Conservation (phyloP, 2,329 filamentous ascomycete genomes). For the Mycosphaerelloides madeirae region DNA sequence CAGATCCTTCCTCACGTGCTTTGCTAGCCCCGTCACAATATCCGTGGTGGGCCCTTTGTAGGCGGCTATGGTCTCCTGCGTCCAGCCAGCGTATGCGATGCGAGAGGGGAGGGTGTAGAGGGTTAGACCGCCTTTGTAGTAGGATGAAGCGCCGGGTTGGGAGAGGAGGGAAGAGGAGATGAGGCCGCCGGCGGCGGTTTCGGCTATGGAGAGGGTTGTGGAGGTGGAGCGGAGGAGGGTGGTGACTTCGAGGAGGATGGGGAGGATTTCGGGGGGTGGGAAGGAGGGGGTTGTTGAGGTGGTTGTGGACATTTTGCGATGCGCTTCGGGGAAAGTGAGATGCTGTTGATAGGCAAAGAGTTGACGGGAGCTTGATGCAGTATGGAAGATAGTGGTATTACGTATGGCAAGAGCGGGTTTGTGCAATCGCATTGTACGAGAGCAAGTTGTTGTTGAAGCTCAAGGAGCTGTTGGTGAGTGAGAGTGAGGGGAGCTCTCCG, state of each 20-base stretch:
- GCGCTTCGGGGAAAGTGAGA: background rate
- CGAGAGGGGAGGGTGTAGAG: slow-evolving; percentile 57
- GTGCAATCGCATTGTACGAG: too few relatives aligned
- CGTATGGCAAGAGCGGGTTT: too few relatives aligned
- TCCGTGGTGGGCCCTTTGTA: slow-evolving; percentile 58
- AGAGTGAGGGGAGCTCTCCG: too few relatives aligned
- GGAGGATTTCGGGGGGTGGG: slow-evolving; percentile 39
- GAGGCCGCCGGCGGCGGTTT: slow-evolving; percentile 61
- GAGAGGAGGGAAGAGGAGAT: slow-evolving; percentile 57
- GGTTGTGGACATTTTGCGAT: slow-evolving; percentile 11
- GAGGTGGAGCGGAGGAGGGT: slow-evolving; percentile 50
- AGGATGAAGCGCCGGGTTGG: slow-evolving; percentile 52
- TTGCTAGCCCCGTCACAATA: slow-evolving; percentile 54
- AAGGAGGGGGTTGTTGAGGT: slow-evolving; percentile 26
- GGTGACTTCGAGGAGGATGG: slow-evolving; percentile 48
- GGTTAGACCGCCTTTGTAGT: slow-evolving; percentile 60
- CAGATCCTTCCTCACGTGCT: slow-evolving; percentile 52
- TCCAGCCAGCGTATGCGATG: slow-evolving; percentile 59
- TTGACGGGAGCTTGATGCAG: too few relatives aligned
- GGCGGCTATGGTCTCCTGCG: slow-evolving; percentile 44
- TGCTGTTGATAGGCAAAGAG: background rate
- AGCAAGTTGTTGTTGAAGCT: too few relatives aligned
- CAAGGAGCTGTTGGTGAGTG: too few relatives aligned
- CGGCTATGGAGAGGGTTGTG: slow-evolving; percentile 57
- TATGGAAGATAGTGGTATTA: too few relatives aligned